Evolutionary conservation across 805 yeast species (phyloP), one percentile per base, ranked within the genome.

Genomic region (Ogataea methylovora): DNA sequence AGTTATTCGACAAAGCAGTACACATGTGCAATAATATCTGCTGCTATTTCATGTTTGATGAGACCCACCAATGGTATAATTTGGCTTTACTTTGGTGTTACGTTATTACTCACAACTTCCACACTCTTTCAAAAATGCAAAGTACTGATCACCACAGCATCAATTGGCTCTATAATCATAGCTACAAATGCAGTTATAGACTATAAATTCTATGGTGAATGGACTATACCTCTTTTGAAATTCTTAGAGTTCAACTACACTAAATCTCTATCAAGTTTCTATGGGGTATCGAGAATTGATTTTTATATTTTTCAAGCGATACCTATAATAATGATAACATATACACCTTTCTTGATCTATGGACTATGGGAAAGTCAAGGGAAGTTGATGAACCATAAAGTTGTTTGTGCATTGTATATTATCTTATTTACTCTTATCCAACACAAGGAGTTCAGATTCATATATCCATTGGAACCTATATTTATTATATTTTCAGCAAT

Each of bases 401-500:
- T 44, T 39, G 30, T 54, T 43, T 40, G 32, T 0, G 14, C 67
- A 0, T 35, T 70, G 5, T 80, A 80, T 29, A 32, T 83, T 2
- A 32, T 58, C 0, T 61, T 67, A 0, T 85, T 83, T 45, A 83
- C 96, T 0, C 33, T 63, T 2, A 70, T 92, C 14, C 62, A 70
- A 9, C 99, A 92, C 56, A 92, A 92, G 52, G 99, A 92, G 52
- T 83, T 87, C 46, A 69, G 99, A 30, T 92, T 92, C 54, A 66
- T 94, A 13, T 86, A 80, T 45, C 95, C 94, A 2, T 51, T 92
- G 34, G 78, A 84, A 58, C 97, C 98, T 2, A 47, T 85, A 2
- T 58, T 86, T 40, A 62, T 81, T 12, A 36, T 74, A 2, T 52
- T 76, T 16, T 54, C 79, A 0, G 69, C 84, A 0, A 51, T 54